Conservation (phyloP, 345 rosid genomes). For the Lepidium didymum region DNA sequence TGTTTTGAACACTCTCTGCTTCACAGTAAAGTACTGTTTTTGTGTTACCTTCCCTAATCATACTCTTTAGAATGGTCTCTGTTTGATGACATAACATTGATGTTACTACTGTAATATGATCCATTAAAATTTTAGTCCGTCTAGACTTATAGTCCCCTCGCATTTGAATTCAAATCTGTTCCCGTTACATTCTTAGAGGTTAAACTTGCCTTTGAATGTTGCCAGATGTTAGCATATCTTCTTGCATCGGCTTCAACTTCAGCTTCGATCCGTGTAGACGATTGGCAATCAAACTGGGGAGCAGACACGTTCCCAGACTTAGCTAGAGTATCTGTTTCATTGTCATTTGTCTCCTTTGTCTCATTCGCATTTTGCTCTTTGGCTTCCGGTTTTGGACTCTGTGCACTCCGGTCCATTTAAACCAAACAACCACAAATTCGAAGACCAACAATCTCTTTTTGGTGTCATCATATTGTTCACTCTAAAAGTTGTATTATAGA, state of each 20-base stretch:
- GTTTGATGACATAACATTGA: not conserved
- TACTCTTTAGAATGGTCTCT: not conserved
- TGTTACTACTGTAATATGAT: not conserved
- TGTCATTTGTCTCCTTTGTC: constrained; percentile 59
- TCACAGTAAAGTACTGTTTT: not conserved
- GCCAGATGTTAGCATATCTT: constrained; percentile 76
- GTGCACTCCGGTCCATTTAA: constrained; percentile 37
- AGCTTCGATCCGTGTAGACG: constrained; percentile 70
- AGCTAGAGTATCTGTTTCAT: constrained; percentile 63
- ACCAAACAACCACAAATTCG: constrained; percentile 4
- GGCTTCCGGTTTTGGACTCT: constrained; percentile 59
- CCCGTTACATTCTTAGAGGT: not conserved
- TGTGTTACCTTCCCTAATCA: not conserved
- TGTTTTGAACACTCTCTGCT: not conserved
- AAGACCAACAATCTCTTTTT: not conserved
- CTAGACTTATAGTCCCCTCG: not conserved
- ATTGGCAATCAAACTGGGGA: constrained; percentile 87
- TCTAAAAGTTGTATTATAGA: too few species aligned
- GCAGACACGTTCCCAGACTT: constrained; percentile 69
- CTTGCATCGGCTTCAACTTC: constrained; percentile 81
- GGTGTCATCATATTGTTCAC: too few species aligned
- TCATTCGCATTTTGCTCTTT: constrained; percentile 69
- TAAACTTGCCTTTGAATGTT: not conserved
- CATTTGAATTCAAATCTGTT: not conserved
- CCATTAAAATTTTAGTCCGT: not conserved